phyloP scores from a whole-genome alignment of 306 rosid genomes.

The Oxytropis ochrocephala region DNA sequence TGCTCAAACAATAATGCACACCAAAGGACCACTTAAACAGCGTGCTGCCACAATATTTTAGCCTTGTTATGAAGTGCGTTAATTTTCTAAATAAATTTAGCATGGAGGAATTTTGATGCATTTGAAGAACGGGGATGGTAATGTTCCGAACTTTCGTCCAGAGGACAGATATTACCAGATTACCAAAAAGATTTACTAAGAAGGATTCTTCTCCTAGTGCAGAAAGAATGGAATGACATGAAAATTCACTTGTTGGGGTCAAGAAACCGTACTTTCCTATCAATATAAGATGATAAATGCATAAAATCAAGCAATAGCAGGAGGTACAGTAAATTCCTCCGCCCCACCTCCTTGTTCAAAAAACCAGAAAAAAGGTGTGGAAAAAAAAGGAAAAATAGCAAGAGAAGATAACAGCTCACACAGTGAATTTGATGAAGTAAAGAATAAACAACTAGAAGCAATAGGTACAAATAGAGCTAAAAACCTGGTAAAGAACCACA shows the following conservation, averaged over 20 bases:
- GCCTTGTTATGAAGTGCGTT: background rate
- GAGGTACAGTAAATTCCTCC: background rate
- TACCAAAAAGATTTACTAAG: background rate
- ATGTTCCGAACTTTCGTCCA: background rate
- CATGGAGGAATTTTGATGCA: background rate
- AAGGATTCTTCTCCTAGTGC: background rate
- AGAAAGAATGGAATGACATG: background rate
- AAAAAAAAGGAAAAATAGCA: background rate
- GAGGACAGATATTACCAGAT: background rate
- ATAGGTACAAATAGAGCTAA: background rate
- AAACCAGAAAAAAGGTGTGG: background rate
- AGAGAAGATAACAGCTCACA: background rate
- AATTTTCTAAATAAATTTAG: background rate
- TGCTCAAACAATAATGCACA: background rate
- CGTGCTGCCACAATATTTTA: background rate
- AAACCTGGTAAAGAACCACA: slow-evolving; percentile 97
- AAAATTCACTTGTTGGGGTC: background rate
- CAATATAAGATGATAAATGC: background rate
- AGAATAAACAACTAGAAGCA: slow-evolving; percentile 1
- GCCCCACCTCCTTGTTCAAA: background rate
- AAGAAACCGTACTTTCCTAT: background rate
- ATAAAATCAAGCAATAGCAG: background rate
- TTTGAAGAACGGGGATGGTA: background rate
- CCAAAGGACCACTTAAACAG: background rate
- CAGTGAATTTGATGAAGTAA: background rate